Percentiles rank a stretch among this genome's conserved stretches.
Evolutionary conservation across 768 basidiomycete species (phyloP).

Genomic region (Paxillus rubicundulus): DNA sequence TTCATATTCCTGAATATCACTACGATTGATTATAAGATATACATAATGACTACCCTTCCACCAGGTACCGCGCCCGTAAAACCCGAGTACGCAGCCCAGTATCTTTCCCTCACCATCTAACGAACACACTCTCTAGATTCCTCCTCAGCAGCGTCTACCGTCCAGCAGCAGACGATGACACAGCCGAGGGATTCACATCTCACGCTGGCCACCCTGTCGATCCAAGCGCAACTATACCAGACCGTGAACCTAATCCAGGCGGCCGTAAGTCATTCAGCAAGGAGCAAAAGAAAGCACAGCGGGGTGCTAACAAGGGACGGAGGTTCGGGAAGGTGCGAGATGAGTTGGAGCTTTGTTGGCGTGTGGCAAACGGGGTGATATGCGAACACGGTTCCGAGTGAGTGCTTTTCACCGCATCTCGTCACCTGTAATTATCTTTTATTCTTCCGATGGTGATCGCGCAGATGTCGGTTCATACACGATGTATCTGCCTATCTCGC

Average conservation of each 20-base stretch:
- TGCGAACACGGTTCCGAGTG: constrained; percentile 74
- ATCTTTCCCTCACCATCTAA: background rate
- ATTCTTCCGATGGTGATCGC: background rate
- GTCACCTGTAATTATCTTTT: background rate
- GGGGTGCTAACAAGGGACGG: constrained; percentile 82
- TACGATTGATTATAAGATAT: too few species aligned
- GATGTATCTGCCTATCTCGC: constrained; percentile 73
- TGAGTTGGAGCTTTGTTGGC: constrained; percentile 81
- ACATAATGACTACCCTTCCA: constrained; percentile 12
- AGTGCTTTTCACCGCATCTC: constrained; percentile 22
- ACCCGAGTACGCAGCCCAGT: constrained; percentile 39
- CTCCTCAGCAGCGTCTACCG: constrained; percentile 32
- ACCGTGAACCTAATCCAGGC: constrained; percentile 26
- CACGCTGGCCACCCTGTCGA: constrained; percentile 20
- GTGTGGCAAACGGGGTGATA: constrained; percentile 61
- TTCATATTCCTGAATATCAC: too few species aligned
- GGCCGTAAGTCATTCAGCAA: constrained; percentile 47
- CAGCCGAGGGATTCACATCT: constrained; percentile 59
- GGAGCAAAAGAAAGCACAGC: constrained; percentile 68
- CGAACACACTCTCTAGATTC: constrained; percentile 34
- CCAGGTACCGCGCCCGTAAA: constrained; percentile 55
- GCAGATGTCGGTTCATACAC: constrained; percentile 78
- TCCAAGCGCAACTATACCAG: constrained; percentile 34
- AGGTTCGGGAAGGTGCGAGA: constrained; percentile 77
- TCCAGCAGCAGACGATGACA: constrained; percentile 49